Evolutionary conservation across 2,329 filamentous ascomycete genomes (phyloP), one percentile per base, ranked within the genome.

Genomic region (Penicillium sp.): DNA sequence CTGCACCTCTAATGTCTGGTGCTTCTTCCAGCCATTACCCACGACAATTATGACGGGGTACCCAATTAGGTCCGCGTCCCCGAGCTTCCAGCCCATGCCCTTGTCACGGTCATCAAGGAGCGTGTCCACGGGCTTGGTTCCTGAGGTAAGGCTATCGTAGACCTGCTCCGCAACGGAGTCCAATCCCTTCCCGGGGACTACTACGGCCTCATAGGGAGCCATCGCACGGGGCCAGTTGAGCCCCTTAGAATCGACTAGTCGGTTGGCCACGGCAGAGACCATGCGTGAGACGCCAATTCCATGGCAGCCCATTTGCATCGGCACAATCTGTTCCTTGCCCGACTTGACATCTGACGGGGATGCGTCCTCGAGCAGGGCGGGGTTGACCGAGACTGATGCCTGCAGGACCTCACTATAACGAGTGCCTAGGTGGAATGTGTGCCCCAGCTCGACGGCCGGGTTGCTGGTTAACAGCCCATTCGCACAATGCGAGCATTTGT

Each of bases 251-350:
- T 96, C 91, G 0, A 86, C 82, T 10, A 92, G 80, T 39, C 88
- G 83, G 62, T 93, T 88, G 1, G 93, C 93, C 1, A 95, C 86
- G 1, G 95, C 92, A 9, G 89, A 92, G 60, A 99, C 88, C 66
- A 99, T 87, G 45, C 95, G 88, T 5, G 92, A 96, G 19, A 99
- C 86, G 1, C 95, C 95, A 60, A 99, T 96, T 1, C 95, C 95
- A 70, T 97, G 92, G 72, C 95, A 99, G 54, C 95, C 95, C 95
- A 99, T 99, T 63, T 96, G 86, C 68, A 96, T 83, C 0, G 87
- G 81, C 0, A 86, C 80, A 9, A 73, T 72, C 16, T 75, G 67
- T 47, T 68, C 62, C 25, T 72, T 66, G 16, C 66, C 58, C 27
- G 51, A 69, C n/a, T 63, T 65, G 46, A 67, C 60, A n/a, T 54